Percentiles rank a stretch among this genome's conserved stretches.
phyloP scores from a whole-genome alignment of 2,329 filamentous ascomycete species.

The Aspergillus sp. region DNA sequence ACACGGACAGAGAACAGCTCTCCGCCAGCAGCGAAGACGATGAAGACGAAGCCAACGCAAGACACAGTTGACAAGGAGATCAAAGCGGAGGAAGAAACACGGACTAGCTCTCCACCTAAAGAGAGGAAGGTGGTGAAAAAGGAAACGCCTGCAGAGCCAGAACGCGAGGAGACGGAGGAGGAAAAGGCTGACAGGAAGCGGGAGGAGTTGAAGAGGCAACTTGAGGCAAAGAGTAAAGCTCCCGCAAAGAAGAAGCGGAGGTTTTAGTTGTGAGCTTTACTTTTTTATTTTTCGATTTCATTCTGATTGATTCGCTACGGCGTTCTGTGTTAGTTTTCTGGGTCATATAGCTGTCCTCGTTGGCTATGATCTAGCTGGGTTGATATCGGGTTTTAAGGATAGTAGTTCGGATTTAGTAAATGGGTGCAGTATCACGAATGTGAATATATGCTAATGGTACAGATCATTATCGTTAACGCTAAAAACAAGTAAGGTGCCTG shows the following conservation, averaged over 20 bases:
- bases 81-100: not conserved
- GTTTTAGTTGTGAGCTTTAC: constrained; percentile 41
- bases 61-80: not conserved
- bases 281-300: not conserved
- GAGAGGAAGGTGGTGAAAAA: constrained; percentile 2
- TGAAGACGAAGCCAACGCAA: not conserved
- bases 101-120: not conserved
- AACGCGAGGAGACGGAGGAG: constrained; percentile 42
- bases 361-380: not conserved
- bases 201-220: constrained; percentile 55
- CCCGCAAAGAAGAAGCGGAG: constrained; percentile 58
- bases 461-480: constrained; percentile 1
- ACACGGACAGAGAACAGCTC: constrained; percentile 1
- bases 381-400: not conserved
- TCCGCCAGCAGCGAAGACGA: not conserved
- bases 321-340: not conserved
- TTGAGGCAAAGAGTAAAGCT: constrained; percentile 53
- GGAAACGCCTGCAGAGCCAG: constrained; percentile 9
- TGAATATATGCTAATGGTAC: constrained; percentile 6
- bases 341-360: too few species aligned
- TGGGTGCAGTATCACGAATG: not conserved
- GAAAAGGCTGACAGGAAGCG: constrained; percentile 57
- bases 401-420: not conserved
- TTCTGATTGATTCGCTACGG: not conserved
- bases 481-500: not conserved